Base-by-base conservation (phyloP, 306 rosid genomes). In the Quercus mongolica region DNA sequence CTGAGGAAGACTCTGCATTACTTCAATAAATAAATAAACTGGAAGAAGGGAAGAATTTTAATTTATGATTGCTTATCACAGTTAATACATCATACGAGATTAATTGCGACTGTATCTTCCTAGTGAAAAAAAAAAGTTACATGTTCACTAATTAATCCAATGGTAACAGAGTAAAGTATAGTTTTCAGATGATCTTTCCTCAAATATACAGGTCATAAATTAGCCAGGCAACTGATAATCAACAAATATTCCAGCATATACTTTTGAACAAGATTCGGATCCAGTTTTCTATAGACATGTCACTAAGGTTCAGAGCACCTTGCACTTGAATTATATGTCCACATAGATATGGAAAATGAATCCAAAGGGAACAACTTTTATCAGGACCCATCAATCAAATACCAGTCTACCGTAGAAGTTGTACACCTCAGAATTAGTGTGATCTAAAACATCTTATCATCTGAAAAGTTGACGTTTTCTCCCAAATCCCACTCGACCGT, bases 191-290 rank as follows among this genome's bases (percentile, higher is more conserved):
- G n/a, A 30, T 12, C 4, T 30, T 15, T 7, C 44, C 38, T 64
- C 38, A 64, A 59, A 59, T 59, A 59, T 59, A 21, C 26, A 7
- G 65, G 12, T 49, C 25, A 62, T 62, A 62, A 0, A 62, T 62
- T 12, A 23, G 68, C 8, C 38, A 13, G n/a, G 35, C 35, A 13
- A 64, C 5, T 30, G 11, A 30, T 5, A 30, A 18, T 30, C 70
- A 28, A 64, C 4, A 30, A 30, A 64, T 17, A 64, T 35, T 33
- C 23, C 25, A 30, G 73, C 72, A 5, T 3, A 20, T 0, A n/a
- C 26, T 67, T 67, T 67, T 67, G 51, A 67, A n/a, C 72, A 49
- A 49, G 72, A 71, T 46, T 59, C 28, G 70, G 73, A 59, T 28
- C 38, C 73, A 62, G 57, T 38, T 61, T 23, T 13, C 35, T 5